These are phyloP conservation scores for Ogataea ramenticola DNA, from an alignment of 805 yeast species.

Conservation along the genomic window DNA sequence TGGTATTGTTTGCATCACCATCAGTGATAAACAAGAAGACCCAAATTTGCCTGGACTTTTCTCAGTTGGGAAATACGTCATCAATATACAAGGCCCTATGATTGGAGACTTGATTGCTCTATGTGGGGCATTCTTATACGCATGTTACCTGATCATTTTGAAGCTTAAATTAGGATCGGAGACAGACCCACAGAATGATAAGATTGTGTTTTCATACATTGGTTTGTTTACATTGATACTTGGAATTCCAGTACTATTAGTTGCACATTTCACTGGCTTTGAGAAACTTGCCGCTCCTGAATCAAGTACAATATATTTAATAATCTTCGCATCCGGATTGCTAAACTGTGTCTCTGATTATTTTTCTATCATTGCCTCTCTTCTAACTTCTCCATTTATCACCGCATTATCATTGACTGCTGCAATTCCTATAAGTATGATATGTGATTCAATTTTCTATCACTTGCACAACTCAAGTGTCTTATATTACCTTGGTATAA, in stretches of 20 bases:
- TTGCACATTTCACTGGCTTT: slow-evolving; percentile 30
- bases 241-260: slow-evolving; percentile 31
- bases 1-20: slow-evolving; percentile 41
- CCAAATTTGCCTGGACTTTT: neutral
- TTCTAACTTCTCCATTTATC: slow-evolving; percentile 47
- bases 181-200: slow-evolving; percentile 36
- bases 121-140: slow-evolving; percentile 38
- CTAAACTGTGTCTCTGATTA: slow-evolving; percentile 44
- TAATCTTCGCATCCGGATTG: slow-evolving; percentile 34
- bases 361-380: slow-evolving; percentile 41
- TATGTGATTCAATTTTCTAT: slow-evolving; percentile 35
- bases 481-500: slow-evolving; percentile 39
- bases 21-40: slow-evolving; percentile 16
- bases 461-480: slow-evolving; percentile 23
- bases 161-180: slow-evolving; percentile 38
- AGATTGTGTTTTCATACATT: slow-evolving; percentile 38
- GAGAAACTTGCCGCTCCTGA: slow-evolving; percentile 38
- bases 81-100: slow-evolving; percentile 21
- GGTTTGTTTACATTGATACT: slow-evolving; percentile 35
- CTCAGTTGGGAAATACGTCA: slow-evolving; percentile 1
- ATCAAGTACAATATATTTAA: slow-evolving; percentile 24
- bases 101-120: slow-evolving; percentile 41
- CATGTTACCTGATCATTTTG: slow-evolving; percentile 37
- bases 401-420: slow-evolving; percentile 45
- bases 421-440: slow-evolving; percentile 44